Conservation (phyloP, 2,329 filamentous ascomycete genomes). For the Epichloe elymi region DNA sequence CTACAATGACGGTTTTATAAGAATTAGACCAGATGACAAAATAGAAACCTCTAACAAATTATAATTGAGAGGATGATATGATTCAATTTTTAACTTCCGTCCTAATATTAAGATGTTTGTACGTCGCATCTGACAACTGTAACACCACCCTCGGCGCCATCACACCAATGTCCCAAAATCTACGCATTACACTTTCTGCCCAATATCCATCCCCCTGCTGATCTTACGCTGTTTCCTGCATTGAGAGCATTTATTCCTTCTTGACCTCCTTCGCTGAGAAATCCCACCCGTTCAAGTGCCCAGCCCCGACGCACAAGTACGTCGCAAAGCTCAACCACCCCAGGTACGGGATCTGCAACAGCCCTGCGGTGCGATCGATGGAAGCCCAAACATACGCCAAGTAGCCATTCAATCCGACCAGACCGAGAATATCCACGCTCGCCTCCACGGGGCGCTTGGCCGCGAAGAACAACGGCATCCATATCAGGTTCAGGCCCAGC, state of each 20-base stretch:
- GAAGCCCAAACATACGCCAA: slow-evolving; percentile 64
- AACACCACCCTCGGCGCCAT: not conserved
- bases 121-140: not conserved
- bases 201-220: too few relatives aligned
- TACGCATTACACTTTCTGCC: too few relatives aligned
- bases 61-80: too few relatives aligned
- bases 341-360: slow-evolving; percentile 67
- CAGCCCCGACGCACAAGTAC: slow-evolving; percentile 62
- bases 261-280: slow-evolving; percentile 25
- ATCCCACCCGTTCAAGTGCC: slow-evolving; percentile 57
- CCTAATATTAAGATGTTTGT: too few relatives aligned
- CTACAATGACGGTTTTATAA: not conserved
- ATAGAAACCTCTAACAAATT: too few relatives aligned
- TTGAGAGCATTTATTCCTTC: not conserved
- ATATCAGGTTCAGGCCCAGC: slow-evolving; percentile 70
- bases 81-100: too few relatives aligned
- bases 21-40: not conserved
- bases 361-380: slow-evolving; percentile 60
- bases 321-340: slow-evolving; percentile 80
- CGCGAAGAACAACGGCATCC: slow-evolving; percentile 92
- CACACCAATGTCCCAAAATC: too few relatives aligned
- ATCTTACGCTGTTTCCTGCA: too few relatives aligned
- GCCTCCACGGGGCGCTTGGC: slow-evolving; percentile 60
- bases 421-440: slow-evolving; percentile 58
- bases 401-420: slow-evolving; percentile 61